Conservation (phyloP, 257 asterid species). For the Lycium barbarum region DNA sequence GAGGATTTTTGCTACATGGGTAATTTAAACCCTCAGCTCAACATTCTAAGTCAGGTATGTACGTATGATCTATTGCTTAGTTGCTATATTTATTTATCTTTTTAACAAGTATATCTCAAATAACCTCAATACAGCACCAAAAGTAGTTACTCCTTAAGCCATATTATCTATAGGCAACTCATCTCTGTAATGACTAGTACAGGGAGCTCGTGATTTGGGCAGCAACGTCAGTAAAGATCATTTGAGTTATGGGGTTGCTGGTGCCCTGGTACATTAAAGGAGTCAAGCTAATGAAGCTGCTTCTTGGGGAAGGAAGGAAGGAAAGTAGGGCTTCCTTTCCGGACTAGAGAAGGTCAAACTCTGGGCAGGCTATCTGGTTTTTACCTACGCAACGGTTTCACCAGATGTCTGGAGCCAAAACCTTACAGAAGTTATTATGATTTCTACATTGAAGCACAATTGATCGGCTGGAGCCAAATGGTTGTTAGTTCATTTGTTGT, state of each 20-base stretch:
- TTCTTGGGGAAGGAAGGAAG: background rate
- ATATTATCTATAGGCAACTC: background rate
- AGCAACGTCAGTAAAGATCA: background rate
- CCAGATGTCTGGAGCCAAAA: constrained; percentile 10
- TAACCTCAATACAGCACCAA: background rate
- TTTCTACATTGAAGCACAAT: constrained; percentile 21
- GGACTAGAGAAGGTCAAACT: background rate
- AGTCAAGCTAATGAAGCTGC: constrained; percentile 4
- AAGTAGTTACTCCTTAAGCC: background rate
- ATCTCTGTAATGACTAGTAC: constrained; percentile 16
- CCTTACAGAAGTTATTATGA: background rate
- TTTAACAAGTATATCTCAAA: background rate
- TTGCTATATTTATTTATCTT: background rate
- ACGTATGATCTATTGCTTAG: background rate
- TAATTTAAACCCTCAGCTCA: background rate
- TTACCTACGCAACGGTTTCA: background rate
- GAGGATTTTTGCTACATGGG: background rate
- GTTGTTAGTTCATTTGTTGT: background rate
- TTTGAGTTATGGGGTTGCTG: background rate
- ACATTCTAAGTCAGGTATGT: background rate
- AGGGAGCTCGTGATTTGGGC: background rate
- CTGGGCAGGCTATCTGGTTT: background rate
- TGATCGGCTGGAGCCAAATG: background rate
- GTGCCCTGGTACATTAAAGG: background rate
- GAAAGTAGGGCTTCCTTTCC: background rate